phyloP scores from a whole-genome alignment of 2,329 filamentous ascomycete species.

The Aureobasidium pullulans region DNA sequence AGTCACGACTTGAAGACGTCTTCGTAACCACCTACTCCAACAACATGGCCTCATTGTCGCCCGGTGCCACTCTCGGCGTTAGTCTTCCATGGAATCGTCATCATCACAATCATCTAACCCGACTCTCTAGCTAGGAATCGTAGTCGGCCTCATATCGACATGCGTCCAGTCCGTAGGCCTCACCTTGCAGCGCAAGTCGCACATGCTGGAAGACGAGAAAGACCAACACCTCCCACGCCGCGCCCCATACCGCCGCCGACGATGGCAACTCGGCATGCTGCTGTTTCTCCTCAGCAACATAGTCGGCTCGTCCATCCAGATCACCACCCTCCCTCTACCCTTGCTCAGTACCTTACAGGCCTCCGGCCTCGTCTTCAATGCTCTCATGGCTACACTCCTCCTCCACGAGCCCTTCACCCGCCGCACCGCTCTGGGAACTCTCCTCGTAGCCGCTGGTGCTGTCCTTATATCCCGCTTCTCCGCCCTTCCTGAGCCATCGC shows the following conservation, averaged over 20 bases:
- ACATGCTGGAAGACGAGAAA: slow-evolving; percentile 96
- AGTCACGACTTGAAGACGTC: not conserved
- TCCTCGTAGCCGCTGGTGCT: slow-evolving; percentile 83
- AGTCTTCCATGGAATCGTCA: not conserved
- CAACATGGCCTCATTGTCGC: slow-evolving; percentile 17
- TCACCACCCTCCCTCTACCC: slow-evolving; percentile 87
- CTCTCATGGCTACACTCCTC: slow-evolving; percentile 89
- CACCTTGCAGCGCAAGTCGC: slow-evolving; percentile 94
- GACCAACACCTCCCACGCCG: slow-evolving; percentile 66
- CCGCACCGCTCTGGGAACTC: slow-evolving; percentile 84
- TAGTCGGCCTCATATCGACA: slow-evolving; percentile 88
- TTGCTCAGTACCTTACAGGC: slow-evolving; percentile 93
- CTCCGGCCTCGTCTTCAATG: slow-evolving; percentile 96
- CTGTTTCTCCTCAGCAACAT: slow-evolving; percentile 96
- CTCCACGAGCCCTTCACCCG: slow-evolving; percentile 88
- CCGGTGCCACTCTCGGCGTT: slow-evolving; percentile 16
- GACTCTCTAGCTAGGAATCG: slow-evolving; percentile 58
- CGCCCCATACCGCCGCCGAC: slow-evolving; percentile 78
- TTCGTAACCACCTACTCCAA: not conserved
- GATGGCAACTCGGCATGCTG: slow-evolving; percentile 94
- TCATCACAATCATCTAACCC: not conserved
- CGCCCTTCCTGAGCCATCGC: slow-evolving; percentile 85
- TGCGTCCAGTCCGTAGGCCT: slow-evolving; percentile 91
- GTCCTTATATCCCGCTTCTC: slow-evolving; percentile 89
- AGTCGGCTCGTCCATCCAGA: slow-evolving; percentile 91